These are phyloP conservation scores for Pseudocercospora pini-densiflorae DNA, from an alignment of 2,329 filamentous ascomycete genomes.

Conservation along the genomic window DNA sequence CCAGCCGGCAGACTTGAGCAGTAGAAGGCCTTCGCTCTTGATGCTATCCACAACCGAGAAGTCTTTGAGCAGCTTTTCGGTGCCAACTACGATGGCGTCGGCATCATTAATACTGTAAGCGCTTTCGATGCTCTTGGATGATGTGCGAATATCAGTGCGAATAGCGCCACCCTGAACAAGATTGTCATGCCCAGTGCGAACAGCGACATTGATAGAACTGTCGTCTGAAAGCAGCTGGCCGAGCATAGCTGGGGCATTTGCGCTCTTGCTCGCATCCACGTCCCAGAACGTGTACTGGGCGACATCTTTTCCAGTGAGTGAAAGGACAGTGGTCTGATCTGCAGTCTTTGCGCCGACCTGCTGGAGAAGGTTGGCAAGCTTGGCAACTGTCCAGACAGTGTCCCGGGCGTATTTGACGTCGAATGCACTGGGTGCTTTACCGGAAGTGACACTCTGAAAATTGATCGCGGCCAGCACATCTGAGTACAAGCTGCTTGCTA, in stretches of 20 bases:
- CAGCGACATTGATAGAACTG: constrained; percentile 64
- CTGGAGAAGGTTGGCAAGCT: constrained; percentile 54
- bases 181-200: constrained; percentile 65
- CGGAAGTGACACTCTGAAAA: constrained; percentile 70
- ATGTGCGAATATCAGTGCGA: constrained; percentile 83
- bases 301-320: constrained; percentile 54
- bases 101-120: constrained; percentile 81
- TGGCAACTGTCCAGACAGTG: constrained; percentile 65
- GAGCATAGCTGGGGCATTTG: constrained; percentile 65
- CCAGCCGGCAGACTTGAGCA: constrained; percentile 72
- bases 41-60: constrained; percentile 65
- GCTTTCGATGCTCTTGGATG: constrained; percentile 80
- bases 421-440: constrained; percentile 66
- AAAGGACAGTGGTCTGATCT: constrained; percentile 36
- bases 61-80: constrained; percentile 78
- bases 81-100: constrained; percentile 77
- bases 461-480: constrained; percentile 86
- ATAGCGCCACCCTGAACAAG: constrained; percentile 74
- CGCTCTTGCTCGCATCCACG: constrained; percentile 72
- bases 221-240: constrained; percentile 65
- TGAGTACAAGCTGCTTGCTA: constrained; percentile 86
- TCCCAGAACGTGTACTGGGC: constrained; percentile 97
- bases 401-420: constrained; percentile 90
- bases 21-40: constrained; percentile 43
- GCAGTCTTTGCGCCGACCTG: constrained; percentile 49